Evolutionary conservation across 768 basidiomycete genomes (phyloP), one percentile per base, ranked within the genome.

Genomic region (Lactarius trivialis): DNA sequence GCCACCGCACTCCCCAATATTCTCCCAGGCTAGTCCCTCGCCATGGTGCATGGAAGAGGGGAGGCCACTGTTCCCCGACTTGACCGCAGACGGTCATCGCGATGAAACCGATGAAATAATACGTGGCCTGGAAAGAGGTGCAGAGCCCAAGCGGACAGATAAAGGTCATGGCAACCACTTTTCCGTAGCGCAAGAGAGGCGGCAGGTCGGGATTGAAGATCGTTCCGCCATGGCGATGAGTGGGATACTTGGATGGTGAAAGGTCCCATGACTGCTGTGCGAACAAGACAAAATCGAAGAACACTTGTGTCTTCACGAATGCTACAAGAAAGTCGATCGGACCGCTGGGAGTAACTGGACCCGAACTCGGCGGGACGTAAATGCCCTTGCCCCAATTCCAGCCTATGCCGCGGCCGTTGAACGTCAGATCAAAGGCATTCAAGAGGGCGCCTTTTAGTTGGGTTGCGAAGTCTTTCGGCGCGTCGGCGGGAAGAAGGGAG

Each of bases 1-100:
- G 88, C 88, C 88, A 89, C n/a, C 79, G 73, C 59, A 64, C 70
- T 4, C 79, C 75, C 88, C 88, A 89, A 60, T 85, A 82, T 26
- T 83, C 79, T 39, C 74, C 70, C n/a, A 89, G 71, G 4, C 85
- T 87, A 3, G 81, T 82, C 0, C 83, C 70, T 11, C 69, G 45
- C 80, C 81, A 88, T 4, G 88, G 88, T 7, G 72, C 55, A 58
- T 81, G 74, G 70, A 87, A 86, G 26, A 83, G 61, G 1, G 85
- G 86, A 0, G 87, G 88, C 85, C 85, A 88, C 55, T 82, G 76
- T 0, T 73, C 74, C 0, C 79, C 26, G 4, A 26, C 30, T 59
- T 65, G 61, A 39, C 58, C 36, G 19, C 60, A 57, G 41, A 66
- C 21, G 7, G 58, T 55, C 55, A 59, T 55, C 15, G 55, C 58